A percentile compares a stretch with the other conserved stretches of the same genome.
These are phyloP conservation scores for Ministeria vibrans DNA, from an alignment of 78 protist genomes.

Conservation along the genomic window DNA sequence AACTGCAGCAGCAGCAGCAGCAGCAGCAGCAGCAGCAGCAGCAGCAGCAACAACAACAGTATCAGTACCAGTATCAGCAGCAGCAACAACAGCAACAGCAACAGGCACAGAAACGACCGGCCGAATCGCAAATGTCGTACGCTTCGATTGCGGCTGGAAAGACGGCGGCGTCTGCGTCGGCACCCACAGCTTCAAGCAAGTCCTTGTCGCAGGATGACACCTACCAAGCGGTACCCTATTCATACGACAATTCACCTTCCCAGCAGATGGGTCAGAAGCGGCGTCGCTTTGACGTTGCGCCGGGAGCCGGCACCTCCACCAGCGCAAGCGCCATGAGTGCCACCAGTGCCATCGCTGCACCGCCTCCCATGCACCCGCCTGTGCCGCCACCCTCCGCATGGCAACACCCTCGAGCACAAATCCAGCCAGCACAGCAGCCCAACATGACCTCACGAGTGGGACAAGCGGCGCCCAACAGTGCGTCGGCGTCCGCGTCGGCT, in stretches of 20 bases:
- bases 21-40: conserved; percentile 3
- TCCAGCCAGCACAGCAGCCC: no score
- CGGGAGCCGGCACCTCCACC: neutral
- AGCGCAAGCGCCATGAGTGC: neutral
- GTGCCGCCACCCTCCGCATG: no score
- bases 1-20: neutral
- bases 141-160: neutral
- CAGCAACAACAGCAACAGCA: neutral
- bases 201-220: no score
- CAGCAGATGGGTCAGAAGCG: neutral
- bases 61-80: neutral
- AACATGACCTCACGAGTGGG: no score
- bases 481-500: neutral
- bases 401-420: no score
- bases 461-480: neutral
- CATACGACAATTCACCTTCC: neutral
- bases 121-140: neutral
- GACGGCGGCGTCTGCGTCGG: neutral
- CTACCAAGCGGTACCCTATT: no score
- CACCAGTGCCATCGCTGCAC: neutral
- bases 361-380: no score
- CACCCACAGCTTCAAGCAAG: neutral
- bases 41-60: neutral
- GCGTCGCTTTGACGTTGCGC: neutral
- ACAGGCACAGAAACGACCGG: neutral